Evolutionary conservation across 225 moss, liverwort and hornwort genomes (phyloP).

Genomic region (Rhytidiadelphus loreus): DNA sequence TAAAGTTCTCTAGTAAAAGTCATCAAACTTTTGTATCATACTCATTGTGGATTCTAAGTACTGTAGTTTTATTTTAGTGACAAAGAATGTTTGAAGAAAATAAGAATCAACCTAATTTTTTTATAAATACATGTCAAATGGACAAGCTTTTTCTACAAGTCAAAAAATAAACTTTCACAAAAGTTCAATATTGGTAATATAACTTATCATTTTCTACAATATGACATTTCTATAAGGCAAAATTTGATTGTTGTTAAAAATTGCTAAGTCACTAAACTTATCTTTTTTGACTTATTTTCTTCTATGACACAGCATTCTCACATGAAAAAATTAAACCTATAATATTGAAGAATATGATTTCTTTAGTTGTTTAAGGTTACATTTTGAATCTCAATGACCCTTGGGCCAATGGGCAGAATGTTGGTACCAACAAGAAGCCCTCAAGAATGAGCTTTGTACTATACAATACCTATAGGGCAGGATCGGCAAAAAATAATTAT

Average conservation of each 20-base stretch:
- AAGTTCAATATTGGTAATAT: background rate
- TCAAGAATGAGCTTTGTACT: too few species aligned
- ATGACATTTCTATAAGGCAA: background rate
- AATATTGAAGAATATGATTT: background rate
- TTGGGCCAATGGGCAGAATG: background rate
- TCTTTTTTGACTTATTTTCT: background rate
- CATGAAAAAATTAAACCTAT: background rate
- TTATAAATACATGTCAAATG: background rate
- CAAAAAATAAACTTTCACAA: background rate
- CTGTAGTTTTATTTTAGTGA: too few species aligned
- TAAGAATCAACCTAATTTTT: accelerated
- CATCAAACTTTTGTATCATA: background rate
- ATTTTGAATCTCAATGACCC: accelerated
- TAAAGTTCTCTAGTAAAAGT: background rate
- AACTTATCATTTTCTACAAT: background rate
- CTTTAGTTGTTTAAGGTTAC: background rate
- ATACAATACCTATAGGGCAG: too few species aligned
- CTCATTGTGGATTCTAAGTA: too few species aligned
- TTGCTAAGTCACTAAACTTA: background rate
- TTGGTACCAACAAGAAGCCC: background rate
- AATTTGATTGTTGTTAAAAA: background rate
- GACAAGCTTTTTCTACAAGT: background rate
- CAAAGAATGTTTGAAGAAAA: background rate
- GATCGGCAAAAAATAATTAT: too few species aligned
- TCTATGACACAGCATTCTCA: background rate